Evolutionary conservation across 2,329 filamentous ascomycete species (phyloP).

Genomic region (Cercospora berteroae): DNA sequence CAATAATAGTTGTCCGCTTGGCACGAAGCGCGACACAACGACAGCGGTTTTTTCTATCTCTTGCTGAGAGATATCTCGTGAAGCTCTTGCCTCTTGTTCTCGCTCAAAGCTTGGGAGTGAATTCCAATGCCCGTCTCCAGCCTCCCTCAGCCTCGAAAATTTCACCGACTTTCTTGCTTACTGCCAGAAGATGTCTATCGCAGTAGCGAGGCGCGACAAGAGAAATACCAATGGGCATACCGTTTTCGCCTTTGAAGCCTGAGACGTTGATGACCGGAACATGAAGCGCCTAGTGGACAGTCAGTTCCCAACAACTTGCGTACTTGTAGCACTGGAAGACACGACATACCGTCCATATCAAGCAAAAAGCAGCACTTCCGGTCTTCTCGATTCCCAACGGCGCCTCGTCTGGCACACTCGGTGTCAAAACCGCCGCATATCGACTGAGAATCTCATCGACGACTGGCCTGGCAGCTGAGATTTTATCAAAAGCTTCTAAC

Average conservation of each 20-base stretch:
- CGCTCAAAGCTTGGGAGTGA: not conserved
- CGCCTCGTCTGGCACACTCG: slow-evolving; percentile 60
- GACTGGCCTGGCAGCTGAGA: slow-evolving; percentile 54
- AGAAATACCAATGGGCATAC: slow-evolving; percentile 60
- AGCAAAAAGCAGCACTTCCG: slow-evolving; percentile 50
- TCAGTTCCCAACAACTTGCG: not conserved
- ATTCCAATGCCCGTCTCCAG: not conserved
- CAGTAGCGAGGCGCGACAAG: slow-evolving; percentile 50
- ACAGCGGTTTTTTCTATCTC: not conserved
- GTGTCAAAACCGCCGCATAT: slow-evolving; percentile 58
- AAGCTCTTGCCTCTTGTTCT: not conserved
- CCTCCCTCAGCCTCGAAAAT: slow-evolving; percentile 31
- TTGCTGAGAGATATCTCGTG: too few relatives aligned
- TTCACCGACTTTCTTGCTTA: slow-evolving; percentile 43
- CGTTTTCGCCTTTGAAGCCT: slow-evolving; percentile 57
- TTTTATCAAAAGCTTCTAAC: slow-evolving; percentile 55
- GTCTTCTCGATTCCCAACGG: slow-evolving; percentile 55
- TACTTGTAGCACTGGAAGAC: not conserved
- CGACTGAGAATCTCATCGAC: slow-evolving; percentile 53
- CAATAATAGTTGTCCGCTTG: not conserved
- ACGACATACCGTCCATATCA: slow-evolving; percentile 28
- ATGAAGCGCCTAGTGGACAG: slow-evolving; percentile 45
- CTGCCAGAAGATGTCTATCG: slow-evolving; percentile 45
- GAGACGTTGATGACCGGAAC: slow-evolving; percentile 63
- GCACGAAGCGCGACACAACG: too few relatives aligned